Conservation (phyloP, 1,284 basidiomycete species). For the Rhodofomes roseus region DNA sequence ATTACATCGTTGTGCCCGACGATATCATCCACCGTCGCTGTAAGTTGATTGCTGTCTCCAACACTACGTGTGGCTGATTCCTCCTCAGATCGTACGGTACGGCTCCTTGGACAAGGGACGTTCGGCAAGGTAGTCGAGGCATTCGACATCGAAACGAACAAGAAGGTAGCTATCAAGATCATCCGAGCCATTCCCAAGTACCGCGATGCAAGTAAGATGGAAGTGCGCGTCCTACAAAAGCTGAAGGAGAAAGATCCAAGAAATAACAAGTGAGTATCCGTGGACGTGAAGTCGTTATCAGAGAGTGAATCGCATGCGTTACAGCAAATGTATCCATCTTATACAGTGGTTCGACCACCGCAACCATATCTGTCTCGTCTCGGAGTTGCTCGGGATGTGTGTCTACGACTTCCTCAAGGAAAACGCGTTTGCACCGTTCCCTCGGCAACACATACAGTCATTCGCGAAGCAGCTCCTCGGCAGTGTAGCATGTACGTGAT, state of each 20-base stretch:
- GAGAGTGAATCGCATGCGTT: not conserved
- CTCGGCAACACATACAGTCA: conserved; percentile 91
- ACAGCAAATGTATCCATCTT: conserved; percentile 97
- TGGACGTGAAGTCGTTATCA: conserved; percentile 1
- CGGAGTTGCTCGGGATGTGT: conserved; percentile 95
- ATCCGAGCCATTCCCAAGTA: conserved; percentile 97
- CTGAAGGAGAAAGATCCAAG: conserved; percentile 88
- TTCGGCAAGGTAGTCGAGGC: conserved; percentile 99
- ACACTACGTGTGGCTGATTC: conserved; percentile 18
- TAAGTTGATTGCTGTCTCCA: conserved; percentile 36
- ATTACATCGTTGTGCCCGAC: conserved; percentile 89
- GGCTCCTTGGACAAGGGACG: conserved; percentile 93
- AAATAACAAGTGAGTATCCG: conserved; percentile 77
- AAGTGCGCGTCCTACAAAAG: conserved; percentile 91
- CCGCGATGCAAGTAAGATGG: conserved; percentile 98
- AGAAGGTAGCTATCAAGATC: conserved; percentile 96
- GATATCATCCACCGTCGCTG: conserved; percentile 85
- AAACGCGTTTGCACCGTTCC: conserved; percentile 96
- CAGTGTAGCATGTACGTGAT: conserved; percentile 89
- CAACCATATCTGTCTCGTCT: conserved; percentile 98
- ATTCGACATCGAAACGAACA: conserved; percentile 73
- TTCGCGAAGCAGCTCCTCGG: conserved; percentile 92
- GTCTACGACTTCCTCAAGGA: conserved; percentile 99
- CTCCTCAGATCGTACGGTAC: conserved; percentile 79
- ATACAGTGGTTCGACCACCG: conserved; percentile 94